Conservation (phyloP, 2,329 filamentous ascomycete species). For the Phialemonium atrogriseum region DNA sequence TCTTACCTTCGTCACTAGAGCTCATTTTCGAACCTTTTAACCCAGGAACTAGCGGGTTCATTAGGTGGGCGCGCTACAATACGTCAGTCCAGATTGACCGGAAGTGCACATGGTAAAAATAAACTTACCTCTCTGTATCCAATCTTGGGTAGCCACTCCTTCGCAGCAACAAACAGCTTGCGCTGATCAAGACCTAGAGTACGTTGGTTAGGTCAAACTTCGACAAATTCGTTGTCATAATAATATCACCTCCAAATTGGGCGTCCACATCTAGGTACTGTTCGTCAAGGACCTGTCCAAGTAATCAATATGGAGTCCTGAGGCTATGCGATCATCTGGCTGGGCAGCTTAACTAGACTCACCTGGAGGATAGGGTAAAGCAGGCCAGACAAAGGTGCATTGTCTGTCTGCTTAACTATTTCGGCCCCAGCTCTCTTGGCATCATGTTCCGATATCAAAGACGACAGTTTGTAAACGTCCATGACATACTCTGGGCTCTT, state of each 20-base stretch:
- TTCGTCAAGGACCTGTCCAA: constrained; percentile 86
- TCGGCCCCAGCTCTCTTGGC: constrained; percentile 88
- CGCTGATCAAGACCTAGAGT: constrained; percentile 68
- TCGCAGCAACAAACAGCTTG: constrained; percentile 81
- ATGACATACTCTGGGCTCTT: constrained; percentile 66
- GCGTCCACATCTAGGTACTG: constrained; percentile 80
- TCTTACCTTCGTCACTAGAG: constrained; percentile 56
- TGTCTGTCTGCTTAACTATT: constrained; percentile 84
- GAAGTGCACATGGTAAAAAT: no score
- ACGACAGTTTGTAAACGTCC: constrained; percentile 74
- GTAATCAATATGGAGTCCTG: no score
- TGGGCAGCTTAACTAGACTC: no score
- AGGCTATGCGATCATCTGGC: no score
- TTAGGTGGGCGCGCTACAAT: constrained; percentile 42
- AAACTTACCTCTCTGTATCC: constrained; percentile 60
- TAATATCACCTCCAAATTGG: constrained; percentile 64
- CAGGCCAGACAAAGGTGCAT: constrained; percentile 64
- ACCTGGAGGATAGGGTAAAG: constrained; percentile 84
- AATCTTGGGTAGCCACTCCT: constrained; percentile 76
- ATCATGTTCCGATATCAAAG: constrained; percentile 66
- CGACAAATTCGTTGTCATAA: neutral
- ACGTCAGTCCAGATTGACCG: constrained; percentile 1
- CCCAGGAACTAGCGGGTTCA: constrained; percentile 75
- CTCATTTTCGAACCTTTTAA: constrained; percentile 82
- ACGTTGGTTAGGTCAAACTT: neutral